Percentiles rank a stretch among this genome's conserved stretches.
phyloP scores from a whole-genome alignment of 345 rosid species.

The Fremontodendron californicum region DNA sequence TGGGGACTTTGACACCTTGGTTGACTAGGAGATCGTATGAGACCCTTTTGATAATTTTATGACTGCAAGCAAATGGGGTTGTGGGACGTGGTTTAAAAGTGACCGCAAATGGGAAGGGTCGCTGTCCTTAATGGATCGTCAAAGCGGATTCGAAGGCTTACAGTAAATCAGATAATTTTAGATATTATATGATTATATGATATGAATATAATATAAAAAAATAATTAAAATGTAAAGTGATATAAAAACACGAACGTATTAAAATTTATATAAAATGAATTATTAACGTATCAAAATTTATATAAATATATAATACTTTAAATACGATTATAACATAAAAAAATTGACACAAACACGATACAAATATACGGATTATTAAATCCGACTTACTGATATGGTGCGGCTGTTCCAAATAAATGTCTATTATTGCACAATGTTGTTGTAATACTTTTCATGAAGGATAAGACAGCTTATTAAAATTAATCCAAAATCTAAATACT shows the following conservation, averaged over 20 bases:
- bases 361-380: too few relatives aligned
- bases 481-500: background rate
- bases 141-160: conserved; percentile 20
- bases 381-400: background rate
- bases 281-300: too few relatives aligned
- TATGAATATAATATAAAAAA: too few relatives aligned
- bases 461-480: background rate
- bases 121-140: background rate
- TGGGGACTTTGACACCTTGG: background rate
- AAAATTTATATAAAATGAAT: too few relatives aligned
- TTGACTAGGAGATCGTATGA: background rate
- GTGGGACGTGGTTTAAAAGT: background rate
- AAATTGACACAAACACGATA: too few relatives aligned
- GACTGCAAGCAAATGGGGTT: background rate
- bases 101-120: background rate
- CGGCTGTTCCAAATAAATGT: conserved; percentile 13
- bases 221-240: too few relatives aligned
- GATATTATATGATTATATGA: too few relatives aligned
- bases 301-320: too few relatives aligned
- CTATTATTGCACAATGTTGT: background rate
- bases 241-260: too few relatives aligned
- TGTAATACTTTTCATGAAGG: background rate
- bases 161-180: too few relatives aligned
- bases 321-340: too few relatives aligned
- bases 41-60: background rate